Base-by-base conservation (phyloP, 345 rosid genomes). In the Linum trigynum region DNA sequence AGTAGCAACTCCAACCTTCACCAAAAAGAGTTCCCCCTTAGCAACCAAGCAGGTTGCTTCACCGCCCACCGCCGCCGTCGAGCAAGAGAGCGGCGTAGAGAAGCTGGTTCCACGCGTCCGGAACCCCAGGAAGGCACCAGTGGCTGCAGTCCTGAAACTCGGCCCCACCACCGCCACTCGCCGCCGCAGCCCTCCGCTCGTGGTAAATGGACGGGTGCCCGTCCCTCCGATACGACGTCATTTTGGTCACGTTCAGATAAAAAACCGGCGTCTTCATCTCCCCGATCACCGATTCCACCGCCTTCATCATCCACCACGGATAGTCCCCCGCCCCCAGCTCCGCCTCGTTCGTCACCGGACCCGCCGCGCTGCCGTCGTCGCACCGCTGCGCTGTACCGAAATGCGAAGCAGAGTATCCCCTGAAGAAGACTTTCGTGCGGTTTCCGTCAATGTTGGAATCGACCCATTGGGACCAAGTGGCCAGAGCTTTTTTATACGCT, bases 41-140 rank as follows among this genome's bases (percentile, higher is more conserved):
- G 32, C 32, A 23, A 23, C 32, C 32, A 23, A 23, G 32, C 32
- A 23, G 32, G 32, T 23, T 23, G 32, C 32, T 0, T 23, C 32
- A 48, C 14, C 14, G 3, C 8, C 11, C 9, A 48, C 15, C 12
- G 15, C 9, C 14, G 45, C 53, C 9, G 14, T 88, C 83, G 5
- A 70, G 50, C 1, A 83, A 63, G 53, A 86, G 66, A 57, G 84
- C 78, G 65, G 85, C 85, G 50, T 82, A 86, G 42, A 89, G 81
- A 71, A 89, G 86, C 65, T 89, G 83, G 58, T 86, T 89, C 96
- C 90, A 86, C 42, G 80, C 76, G 62, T 89, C 96, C 1, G 96
- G 92, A 71, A 86, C 89, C 48, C 91, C 92, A 23, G 92, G 92
- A 23, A 89, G 75, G 60, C 92, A 86, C 92, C 96, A 89, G 55